Evolutionary conservation across 2,329 filamentous ascomycete genomes (phyloP).

Genomic region (Apiospora arundinis): DNA sequence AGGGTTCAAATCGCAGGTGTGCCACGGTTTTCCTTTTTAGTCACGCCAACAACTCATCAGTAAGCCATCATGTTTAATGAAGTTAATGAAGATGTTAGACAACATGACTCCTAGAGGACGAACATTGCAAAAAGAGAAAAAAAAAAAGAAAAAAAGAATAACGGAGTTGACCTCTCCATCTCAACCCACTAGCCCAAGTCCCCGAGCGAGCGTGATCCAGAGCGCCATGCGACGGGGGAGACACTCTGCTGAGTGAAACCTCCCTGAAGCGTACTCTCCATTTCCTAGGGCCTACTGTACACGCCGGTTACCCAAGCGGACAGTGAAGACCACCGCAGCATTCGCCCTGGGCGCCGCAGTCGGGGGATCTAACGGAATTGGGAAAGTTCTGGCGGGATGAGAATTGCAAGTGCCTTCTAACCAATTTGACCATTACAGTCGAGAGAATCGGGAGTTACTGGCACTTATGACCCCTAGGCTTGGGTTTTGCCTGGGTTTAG

Average conservation of each 20-base stretch:
- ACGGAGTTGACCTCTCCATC: conserved; percentile 61
- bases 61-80: too few relatives aligned
- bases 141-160: conserved; percentile 46
- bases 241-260: conserved; percentile 76
- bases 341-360: conserved; percentile 70
- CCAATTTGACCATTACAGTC: conserved; percentile 70
- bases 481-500: neutral
- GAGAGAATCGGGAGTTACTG: conserved; percentile 28
- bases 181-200: conserved; percentile 61
- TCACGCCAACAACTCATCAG: neutral
- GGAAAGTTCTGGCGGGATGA: conserved; percentile 51
- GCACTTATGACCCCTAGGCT: neutral
- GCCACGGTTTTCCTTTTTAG: neutral
- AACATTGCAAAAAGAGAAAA: conserved; percentile 23
- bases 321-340: conserved; percentile 66
- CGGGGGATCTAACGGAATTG: conserved; percentile 62
- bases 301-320: conserved; percentile 73
- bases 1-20: neutral
- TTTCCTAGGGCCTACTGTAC: conserved; percentile 69
- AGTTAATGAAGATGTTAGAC: too few relatives aligned
- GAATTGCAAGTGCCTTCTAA: conserved; percentile 61
- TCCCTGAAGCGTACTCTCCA: conserved; percentile 74
- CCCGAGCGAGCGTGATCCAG: conserved; percentile 70
- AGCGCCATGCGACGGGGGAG: conserved; percentile 74
- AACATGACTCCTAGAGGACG: too few relatives aligned